A percentile compares a stretch with the other conserved stretches of the same genome.
phyloP scores from a whole-genome alignment of 495 filamentous ascomycete genomes.

The Penicillium coffeae region DNA sequence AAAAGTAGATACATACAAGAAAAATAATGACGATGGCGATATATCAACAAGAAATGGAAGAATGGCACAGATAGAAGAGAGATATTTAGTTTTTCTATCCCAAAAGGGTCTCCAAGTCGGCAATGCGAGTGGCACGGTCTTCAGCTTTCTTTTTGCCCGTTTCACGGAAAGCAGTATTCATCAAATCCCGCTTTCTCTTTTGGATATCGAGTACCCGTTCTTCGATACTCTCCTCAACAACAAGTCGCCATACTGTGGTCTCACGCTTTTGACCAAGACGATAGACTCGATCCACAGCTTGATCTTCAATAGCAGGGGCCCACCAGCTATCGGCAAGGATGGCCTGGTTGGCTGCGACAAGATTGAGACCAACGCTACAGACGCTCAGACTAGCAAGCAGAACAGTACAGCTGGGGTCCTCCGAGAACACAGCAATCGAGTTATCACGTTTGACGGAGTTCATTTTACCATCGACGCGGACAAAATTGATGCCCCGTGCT shows the following conservation, averaged over 20 bases:
- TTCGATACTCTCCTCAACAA: constrained; percentile 84
- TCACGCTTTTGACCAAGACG: constrained; percentile 77
- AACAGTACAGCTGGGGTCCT: constrained; percentile 66
- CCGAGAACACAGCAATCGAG: constrained; percentile 61
- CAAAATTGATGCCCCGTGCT: constrained; percentile 57
- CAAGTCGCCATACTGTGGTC: constrained; percentile 74
- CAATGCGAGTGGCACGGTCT: constrained; percentile 48
- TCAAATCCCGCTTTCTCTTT: constrained; percentile 73
- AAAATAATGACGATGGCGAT: too few relatives aligned
- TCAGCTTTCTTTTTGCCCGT: constrained; percentile 46
- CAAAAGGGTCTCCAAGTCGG: constrained; percentile 57
- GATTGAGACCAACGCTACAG: constrained; percentile 83
- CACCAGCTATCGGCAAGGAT: constrained; percentile 87
- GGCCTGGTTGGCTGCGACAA: constrained; percentile 84
- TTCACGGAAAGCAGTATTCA: constrained; percentile 72
- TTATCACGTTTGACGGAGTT: constrained; percentile 60
- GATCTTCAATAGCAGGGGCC: constrained; percentile 91
- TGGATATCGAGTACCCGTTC: constrained; percentile 81
- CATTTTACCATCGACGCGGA: constrained; percentile 85
- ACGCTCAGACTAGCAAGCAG: constrained; percentile 81
- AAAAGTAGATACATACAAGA: too few relatives aligned
- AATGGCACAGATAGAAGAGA: too few relatives aligned
- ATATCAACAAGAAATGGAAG: too few relatives aligned
- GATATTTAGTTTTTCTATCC: too few relatives aligned
- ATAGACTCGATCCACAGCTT: constrained; percentile 89